Evolutionary conservation across 148 eudicot genomes (phyloP).

Genomic region (Persicaria tinctoria): DNA sequence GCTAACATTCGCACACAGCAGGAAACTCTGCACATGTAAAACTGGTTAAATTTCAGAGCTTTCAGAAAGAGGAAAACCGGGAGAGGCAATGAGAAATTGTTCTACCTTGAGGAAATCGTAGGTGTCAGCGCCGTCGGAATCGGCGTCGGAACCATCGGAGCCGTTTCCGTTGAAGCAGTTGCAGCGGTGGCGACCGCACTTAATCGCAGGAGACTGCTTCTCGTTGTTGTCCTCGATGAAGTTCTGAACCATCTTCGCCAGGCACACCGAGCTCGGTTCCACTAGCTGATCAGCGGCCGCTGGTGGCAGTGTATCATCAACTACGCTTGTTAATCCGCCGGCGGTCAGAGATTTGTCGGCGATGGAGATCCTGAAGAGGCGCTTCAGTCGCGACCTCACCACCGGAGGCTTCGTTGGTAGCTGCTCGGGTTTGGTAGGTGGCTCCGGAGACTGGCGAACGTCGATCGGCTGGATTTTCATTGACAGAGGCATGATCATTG

Average conservation of each 20-base stretch:
- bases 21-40: constrained; percentile 47
- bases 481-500: constrained; percentile 46
- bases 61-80: background rate
- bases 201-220: constrained; percentile 24
- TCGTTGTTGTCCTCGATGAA: constrained; percentile 70
- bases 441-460: constrained; percentile 20
- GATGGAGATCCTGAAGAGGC: constrained; percentile 48
- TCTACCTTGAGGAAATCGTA: constrained; percentile 61
- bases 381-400: constrained; percentile 49
- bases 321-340: background rate
- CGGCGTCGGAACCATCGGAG: constrained; percentile 51
- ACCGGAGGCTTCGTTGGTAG: constrained; percentile 32
- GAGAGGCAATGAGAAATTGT: background rate
- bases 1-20: constrained; percentile 41
- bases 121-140: constrained; percentile 35
- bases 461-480: constrained; percentile 78
- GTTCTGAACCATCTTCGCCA: constrained; percentile 86
- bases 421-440: constrained; percentile 20
- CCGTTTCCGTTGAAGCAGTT: constrained; percentile 67
- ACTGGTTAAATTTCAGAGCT: background rate
- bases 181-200: constrained; percentile 46
- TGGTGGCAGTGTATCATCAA: constrained; percentile 18
- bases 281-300: constrained; percentile 17
- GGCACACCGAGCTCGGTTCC: constrained; percentile 83
- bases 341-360: constrained; percentile 24